phyloP scores from a whole-genome alignment of 2,329 filamentous ascomycete genomes.

The Apiospora arundinis region DNA sequence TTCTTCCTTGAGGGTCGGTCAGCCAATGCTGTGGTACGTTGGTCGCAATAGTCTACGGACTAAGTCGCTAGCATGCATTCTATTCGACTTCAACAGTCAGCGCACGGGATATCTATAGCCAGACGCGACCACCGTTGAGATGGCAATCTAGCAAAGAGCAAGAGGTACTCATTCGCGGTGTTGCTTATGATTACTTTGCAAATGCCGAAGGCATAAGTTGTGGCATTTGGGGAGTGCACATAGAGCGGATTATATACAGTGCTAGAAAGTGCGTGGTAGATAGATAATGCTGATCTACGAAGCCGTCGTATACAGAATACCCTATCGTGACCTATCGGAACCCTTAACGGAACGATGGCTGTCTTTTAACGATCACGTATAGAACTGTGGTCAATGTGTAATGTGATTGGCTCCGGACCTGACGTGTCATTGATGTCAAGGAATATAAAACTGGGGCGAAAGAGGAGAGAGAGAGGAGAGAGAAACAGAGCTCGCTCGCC shows the following conservation, averaged over 20 bases:
- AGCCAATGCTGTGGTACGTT: background rate
- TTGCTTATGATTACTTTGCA: background rate
- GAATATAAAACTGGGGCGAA: conserved; percentile 7
- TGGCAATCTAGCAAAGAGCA: too few species aligned
- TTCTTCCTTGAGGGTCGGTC: background rate
- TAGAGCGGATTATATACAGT: background rate
- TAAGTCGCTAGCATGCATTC: background rate
- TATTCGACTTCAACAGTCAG: background rate
- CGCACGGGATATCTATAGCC: too few species aligned
- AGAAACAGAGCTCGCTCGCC: background rate
- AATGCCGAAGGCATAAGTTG: background rate
- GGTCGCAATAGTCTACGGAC: background rate
- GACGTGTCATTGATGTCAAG: conserved; percentile 7
- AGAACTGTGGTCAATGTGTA: background rate
- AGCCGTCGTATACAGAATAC: background rate
- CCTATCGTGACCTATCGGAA: background rate
- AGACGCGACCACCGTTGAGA: background rate
- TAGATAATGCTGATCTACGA: too few species aligned
- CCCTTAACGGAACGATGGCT: background rate
- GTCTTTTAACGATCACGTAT: background rate
- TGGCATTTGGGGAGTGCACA: background rate
- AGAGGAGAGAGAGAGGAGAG: background rate
- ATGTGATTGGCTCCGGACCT: background rate
- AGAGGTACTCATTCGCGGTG: background rate
- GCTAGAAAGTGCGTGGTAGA: too few species aligned